These are phyloP conservation scores for Posidonia australis DNA, from an alignment of 106 monocot species.

Conservation along the genomic window DNA sequence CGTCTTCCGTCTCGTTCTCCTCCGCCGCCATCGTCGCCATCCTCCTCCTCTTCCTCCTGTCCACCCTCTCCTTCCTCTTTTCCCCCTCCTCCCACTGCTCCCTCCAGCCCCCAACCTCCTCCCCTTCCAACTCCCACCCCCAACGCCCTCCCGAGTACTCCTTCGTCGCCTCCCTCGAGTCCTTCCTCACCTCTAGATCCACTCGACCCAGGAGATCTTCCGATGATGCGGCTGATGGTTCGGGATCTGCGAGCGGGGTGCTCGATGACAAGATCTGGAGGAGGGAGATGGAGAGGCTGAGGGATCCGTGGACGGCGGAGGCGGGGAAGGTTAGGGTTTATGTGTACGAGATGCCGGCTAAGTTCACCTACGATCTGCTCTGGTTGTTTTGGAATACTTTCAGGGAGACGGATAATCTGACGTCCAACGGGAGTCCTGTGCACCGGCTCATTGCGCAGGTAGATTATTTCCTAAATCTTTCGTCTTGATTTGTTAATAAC, in stretches of 20 bases:
- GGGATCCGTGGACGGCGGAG: constrained; percentile 16
- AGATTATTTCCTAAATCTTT: background rate
- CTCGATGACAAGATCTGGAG: constrained; percentile 44
- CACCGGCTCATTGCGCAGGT: constrained; percentile 92
- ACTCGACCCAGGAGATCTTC: background rate
- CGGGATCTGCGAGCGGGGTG: constrained; percentile 9
- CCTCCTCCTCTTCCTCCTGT: constrained; percentile 13
- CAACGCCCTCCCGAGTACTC: constrained; percentile 40
- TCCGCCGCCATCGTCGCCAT: constrained; percentile 13
- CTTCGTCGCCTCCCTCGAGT: constrained; percentile 68
- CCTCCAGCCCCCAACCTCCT: background rate
- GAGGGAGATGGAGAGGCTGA: constrained; percentile 27
- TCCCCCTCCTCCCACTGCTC: constrained; percentile 10
- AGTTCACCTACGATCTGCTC: constrained; percentile 83
- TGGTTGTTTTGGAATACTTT: constrained; percentile 52
- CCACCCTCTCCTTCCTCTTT: constrained; percentile 18
- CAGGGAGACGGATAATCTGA: constrained; percentile 57
- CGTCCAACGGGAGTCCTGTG: constrained; percentile 90
- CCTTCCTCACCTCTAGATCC: constrained; percentile 40
- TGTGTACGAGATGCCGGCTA: constrained; percentile 87
- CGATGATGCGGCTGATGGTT: constrained; percentile 9
- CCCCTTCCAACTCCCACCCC: background rate
- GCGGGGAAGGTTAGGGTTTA: constrained; percentile 48
- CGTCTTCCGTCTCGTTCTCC: constrained; percentile 5
- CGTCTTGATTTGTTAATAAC: no score